phyloP scores from a whole-genome alignment of 2,329 filamentous ascomycete genomes.

The Tolypocladium album region DNA sequence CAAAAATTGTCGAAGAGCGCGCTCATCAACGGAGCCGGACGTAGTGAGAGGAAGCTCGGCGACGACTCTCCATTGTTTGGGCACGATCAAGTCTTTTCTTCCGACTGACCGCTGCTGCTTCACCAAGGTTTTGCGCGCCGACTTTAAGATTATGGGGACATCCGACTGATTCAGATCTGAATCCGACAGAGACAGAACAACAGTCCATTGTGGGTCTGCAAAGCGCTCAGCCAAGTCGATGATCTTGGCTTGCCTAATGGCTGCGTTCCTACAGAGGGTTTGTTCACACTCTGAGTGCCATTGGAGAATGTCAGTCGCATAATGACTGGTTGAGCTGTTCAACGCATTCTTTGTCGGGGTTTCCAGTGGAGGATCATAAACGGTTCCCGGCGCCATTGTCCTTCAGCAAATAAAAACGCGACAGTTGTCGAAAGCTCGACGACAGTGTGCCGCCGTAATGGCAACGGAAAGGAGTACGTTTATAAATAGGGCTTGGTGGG shows the following conservation, averaged over 20 bases:
- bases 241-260: not conserved
- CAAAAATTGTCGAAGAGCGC: not conserved
- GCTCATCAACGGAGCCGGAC: not conserved
- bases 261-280: not conserved
- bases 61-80: not conserved
- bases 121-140: not conserved
- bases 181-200: not conserved
- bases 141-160: not conserved
- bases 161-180: not conserved
- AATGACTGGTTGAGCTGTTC: not conserved
- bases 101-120: not conserved
- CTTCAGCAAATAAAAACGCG: not conserved
- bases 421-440: no score
- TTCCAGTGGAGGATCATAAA: not conserved
- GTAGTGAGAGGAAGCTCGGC: not conserved
- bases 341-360: not conserved
- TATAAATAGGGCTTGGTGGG: not conserved
- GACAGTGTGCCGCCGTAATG: not conserved
- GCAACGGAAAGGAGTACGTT: not conserved
- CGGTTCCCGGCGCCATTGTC: not conserved
- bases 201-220: not conserved
- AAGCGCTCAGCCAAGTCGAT: not conserved
- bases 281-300: not conserved
- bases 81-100: not conserved
- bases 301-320: not conserved